Base-by-base conservation (phyloP, 2,329 filamentous ascomycete genomes). In the Pyrenophora teres region DNA sequence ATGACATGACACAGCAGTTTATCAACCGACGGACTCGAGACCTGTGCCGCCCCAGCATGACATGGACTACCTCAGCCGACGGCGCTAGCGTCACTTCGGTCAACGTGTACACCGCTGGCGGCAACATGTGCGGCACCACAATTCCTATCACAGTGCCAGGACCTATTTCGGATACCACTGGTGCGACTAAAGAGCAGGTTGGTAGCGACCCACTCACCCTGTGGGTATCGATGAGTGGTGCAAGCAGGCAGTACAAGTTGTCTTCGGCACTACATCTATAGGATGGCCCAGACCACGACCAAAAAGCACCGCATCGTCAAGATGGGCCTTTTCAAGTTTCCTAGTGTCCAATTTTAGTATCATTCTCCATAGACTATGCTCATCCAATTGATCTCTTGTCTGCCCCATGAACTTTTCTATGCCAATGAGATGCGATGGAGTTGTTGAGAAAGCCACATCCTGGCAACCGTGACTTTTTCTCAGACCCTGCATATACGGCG, bases 101-200 rank as follows among this genome's bases (percentile, higher is more conserved):
- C 35, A 82, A 77, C 2, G 74, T 85, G 19, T 76, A 64, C 35
- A 71, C 71, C 4, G 63, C 75, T 2, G 74, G 80, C 10, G 75
- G 74, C 33, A 83, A 83, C 66, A 76, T 67, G 30, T 86, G 83
- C 70, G 66, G 65, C 35, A 78, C 76, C 0, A 72, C 78, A 0
- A 79, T 85, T 41, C 82, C 83, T 0, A 76, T 85, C 15, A 85
- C 82, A 1, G 75, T 85, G 54, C 82, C 79, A 0, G 71, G 70
- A 4, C 63, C 73, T 1, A 77, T 77, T 9, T 73, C 76, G 15
- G 73, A 71, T 36, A 77, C 74, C 0, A 74, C 75, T 25, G 76
- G 76, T 25, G 77, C 76, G 31, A 75, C 73, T 1, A 75, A 72
- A 30, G 82, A 86, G 62, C 70, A 84, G 68, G 62, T 83, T 15